These are phyloP conservation scores for Trichophyton verrucosum DNA, from an alignment of 2,329 filamentous ascomycete genomes.

Conservation along the genomic window DNA sequence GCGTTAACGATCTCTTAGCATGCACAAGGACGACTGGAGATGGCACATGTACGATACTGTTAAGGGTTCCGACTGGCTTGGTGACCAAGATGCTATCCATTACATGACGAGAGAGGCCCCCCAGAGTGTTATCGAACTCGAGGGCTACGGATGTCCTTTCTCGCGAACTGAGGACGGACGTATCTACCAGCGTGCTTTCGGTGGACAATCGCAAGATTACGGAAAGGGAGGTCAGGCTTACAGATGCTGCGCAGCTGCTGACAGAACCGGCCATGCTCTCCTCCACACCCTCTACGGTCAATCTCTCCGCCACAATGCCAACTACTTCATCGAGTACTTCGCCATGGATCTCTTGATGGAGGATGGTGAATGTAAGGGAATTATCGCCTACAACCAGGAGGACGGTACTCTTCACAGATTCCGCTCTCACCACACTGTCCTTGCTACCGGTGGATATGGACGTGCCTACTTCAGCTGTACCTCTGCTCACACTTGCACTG, in stretches of 20 bases:
- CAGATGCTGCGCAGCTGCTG: conserved; percentile 89
- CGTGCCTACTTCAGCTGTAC: conserved; percentile 98
- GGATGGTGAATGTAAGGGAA: conserved; percentile 89
- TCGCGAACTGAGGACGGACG: conserved; percentile 26
- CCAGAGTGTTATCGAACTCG: conserved; percentile 43
- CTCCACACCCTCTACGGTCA: conserved; percentile 98
- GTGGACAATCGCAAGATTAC: conserved; percentile 88
- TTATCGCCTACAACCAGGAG: conserved; percentile 96
- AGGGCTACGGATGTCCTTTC: conserved; percentile 45
- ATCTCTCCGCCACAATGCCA: conserved; percentile 92
- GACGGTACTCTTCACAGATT: conserved; percentile 96
- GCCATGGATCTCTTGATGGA: conserved; percentile 96
- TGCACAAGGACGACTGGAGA: conserved; percentile 45
- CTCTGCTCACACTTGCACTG: conserved; percentile 94
- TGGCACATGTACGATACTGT: conserved; percentile 52
- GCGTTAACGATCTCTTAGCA: conserved; percentile 21
- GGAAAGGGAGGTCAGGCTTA: conserved; percentile 98
- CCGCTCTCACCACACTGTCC: conserved; percentile 88
- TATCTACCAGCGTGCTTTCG: conserved; percentile 61
- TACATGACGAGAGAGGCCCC: conserved; percentile 48
- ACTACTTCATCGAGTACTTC: conserved; percentile 99
- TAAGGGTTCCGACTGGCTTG: conserved; percentile 48
- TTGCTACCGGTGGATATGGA: conserved; percentile 94
- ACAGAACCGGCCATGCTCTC: conserved; percentile 92
- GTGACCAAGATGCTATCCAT: conserved; percentile 48